Percentiles rank a stretch among this genome's conserved stretches.
Conservation (phyloP, 768 basidiomycete species). For the Steccherinum ochraceum region DNA sequence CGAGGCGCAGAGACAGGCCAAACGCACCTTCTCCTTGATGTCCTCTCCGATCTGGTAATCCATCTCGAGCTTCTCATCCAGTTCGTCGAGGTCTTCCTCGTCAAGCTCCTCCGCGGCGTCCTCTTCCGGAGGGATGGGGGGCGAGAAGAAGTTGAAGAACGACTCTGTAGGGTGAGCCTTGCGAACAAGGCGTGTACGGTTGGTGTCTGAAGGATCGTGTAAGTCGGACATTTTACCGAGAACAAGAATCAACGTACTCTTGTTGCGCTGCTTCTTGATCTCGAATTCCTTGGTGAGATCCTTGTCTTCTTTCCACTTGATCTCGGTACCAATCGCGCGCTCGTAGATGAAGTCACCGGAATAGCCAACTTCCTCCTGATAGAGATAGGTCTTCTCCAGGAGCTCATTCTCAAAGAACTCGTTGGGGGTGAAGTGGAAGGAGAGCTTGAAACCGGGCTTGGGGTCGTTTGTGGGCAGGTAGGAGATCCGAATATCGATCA, state of each 20-base stretch:
- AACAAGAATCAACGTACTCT: conserved; percentile 47
- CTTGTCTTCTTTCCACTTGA: conserved; percentile 98
- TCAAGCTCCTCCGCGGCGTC: conserved; percentile 73
- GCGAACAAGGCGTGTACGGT: conserved; percentile 74
- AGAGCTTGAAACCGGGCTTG: conserved; percentile 88
- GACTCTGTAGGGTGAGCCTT: conserved; percentile 90
- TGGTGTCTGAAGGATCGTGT: conserved; percentile 49
- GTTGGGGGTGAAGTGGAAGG: conserved; percentile 76
- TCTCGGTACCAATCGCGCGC: conserved; percentile 83
- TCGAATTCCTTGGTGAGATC: conserved; percentile 96
- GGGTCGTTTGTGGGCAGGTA: conserved; percentile 62
- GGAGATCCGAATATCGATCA: conserved; percentile 73
- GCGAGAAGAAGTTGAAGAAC: conserved; percentile 98
- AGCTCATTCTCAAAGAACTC: conserved; percentile 82
- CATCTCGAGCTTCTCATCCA: conserved; percentile 90
- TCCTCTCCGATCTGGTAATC: conserved; percentile 99
- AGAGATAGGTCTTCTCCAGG: conserved; percentile 91
- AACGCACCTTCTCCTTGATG: conserved; percentile 82
- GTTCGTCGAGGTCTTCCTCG: conserved; percentile 80
- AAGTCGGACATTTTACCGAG: conserved; percentile 3
- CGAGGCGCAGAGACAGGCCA: not conserved
- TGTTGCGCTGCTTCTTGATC: conserved; percentile 99
- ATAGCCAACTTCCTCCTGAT: conserved; percentile 90
- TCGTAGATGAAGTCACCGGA: conserved; percentile 96
- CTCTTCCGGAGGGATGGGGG: conserved; percentile 66